Percentiles rank a stretch among this genome's conserved stretches.
Evolutionary conservation across 2,329 filamentous ascomycete species (phyloP).

Genomic region (Botrytis tulipae): DNA sequence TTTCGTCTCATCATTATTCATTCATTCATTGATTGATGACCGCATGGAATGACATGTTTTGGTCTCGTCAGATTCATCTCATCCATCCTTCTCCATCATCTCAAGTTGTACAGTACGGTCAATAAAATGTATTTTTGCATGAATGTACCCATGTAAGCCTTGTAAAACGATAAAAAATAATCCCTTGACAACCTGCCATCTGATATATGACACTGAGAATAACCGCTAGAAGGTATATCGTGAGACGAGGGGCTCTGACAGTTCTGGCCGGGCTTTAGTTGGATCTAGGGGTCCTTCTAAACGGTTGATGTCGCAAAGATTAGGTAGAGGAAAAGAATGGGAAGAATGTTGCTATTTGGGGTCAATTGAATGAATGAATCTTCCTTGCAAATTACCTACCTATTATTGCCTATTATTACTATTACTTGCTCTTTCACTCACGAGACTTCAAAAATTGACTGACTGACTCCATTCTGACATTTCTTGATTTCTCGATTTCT

Average conservation of each 20-base stretch:
- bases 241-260: not conserved
- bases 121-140: not conserved
- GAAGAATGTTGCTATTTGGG: not conserved
- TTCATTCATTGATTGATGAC: not conserved
- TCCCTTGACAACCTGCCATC: slow-evolving; percentile 2
- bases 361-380: not conserved
- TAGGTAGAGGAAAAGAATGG: not conserved
- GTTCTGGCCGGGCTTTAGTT: not conserved
- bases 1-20: slow-evolving; percentile 2
- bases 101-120: not conserved
- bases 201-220: not conserved
- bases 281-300: not conserved
- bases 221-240: not conserved
- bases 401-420: no score
- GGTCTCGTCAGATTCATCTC: not conserved
- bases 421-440: not conserved
- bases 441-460: no score
- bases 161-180: not conserved
- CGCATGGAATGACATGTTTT: not conserved
- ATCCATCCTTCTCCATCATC: not conserved
- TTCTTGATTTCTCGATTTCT: not conserved
- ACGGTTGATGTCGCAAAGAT: not conserved
- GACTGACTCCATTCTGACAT: no score
- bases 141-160: not conserved
- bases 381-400: not conserved